phyloP scores from a whole-genome alignment of 495 filamentous ascomycete genomes.

The Hapsidospora chrysogenum region DNA sequence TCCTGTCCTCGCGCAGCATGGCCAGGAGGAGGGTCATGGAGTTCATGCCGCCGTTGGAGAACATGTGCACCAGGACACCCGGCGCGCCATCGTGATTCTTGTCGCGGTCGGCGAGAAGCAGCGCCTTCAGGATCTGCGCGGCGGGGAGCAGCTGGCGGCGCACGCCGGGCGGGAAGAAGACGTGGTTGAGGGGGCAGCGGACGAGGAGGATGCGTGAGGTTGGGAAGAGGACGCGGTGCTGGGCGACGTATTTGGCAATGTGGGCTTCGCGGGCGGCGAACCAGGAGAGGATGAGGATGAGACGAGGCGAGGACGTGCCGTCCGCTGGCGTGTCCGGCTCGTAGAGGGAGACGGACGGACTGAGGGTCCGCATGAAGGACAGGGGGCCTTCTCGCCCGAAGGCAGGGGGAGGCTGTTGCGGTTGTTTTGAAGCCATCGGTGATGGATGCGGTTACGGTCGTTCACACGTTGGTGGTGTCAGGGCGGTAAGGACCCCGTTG shows the following conservation, averaged over 20 bases:
- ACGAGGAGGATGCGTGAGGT: constrained; percentile 20
- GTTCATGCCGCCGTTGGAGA: constrained; percentile 27
- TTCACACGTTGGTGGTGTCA: too few species aligned
- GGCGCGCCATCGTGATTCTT: constrained; percentile 4
- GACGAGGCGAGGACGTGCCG: constrained; percentile 9
- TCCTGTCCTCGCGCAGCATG: not conserved
- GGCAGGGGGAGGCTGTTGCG: too few species aligned
- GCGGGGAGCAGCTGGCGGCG: constrained; percentile 7
- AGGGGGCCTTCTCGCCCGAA: too few species aligned
- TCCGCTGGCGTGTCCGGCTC: not conserved
- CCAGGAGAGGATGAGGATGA: constrained; percentile 26
- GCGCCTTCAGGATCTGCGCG: constrained; percentile 7
- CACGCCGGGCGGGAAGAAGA: constrained; percentile 3
- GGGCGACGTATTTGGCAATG: constrained; percentile 26
- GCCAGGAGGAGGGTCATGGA: not conserved
- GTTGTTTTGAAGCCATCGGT: too few species aligned
- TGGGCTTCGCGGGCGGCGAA: constrained; percentile 27
- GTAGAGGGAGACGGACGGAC: constrained; percentile 1
- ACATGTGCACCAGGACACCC: constrained; percentile 22
- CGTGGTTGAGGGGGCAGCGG: constrained; percentile 16
- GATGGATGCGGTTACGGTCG: too few species aligned
- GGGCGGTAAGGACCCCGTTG: too few species aligned
- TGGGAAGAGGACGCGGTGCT: constrained; percentile 23
- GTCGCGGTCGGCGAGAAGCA: not conserved
- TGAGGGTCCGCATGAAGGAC: not conserved